Base-by-base conservation (phyloP, 75 land plant species). In the Azolla pinnata region DNA sequence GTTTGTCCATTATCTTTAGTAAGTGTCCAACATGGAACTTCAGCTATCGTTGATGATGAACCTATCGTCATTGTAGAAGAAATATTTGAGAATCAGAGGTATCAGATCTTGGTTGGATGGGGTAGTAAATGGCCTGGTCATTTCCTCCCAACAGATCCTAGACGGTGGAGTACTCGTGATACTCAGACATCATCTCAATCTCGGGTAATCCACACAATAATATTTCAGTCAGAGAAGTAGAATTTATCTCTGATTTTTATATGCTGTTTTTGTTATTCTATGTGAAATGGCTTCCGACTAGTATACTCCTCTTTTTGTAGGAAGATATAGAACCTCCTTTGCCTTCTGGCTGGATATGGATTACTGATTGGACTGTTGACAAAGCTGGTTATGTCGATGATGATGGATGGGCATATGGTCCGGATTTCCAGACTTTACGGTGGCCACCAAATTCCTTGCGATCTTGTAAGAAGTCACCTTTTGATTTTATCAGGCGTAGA, bases 321-420 rank as follows among this genome's bases (percentile, higher is more conserved):
- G 83, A 88, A 28, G 79, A 86, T 44, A 64, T 75, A 57, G 84
- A 85, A 60, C 69, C 81, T n/a, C 61, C 69, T 8, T 76, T 85
- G 29, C 90, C 85, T 25, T 56, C 65, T 38, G 86, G 81, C 38
- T 88, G 93, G 93, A 35, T 70, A 29, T 88, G 89, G 93, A 67
- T 67, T 21, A 78, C 93, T 44, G 56, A 68, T 20, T 88, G 93
- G 93, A 57, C 60, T 19, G 31, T 85, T 30, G 90, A 85, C 49
- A 85, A 66, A 38, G 60, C 76, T 1, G 67, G 68, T 17, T 73
- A 67, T 72, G 93, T 80, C 19, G 93, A 85, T 51, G 35, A 25
- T 68, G 93, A 80, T 62, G 93, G 90, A 10, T 88, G 93, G 93
- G 79, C 76, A 29, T 88, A 85, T 72, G 89, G 86, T n/a, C 56